phyloP scores from a whole-genome alignment of 371 early-diverging fungal genomes.

The Apophysomyces sp. region DNA sequence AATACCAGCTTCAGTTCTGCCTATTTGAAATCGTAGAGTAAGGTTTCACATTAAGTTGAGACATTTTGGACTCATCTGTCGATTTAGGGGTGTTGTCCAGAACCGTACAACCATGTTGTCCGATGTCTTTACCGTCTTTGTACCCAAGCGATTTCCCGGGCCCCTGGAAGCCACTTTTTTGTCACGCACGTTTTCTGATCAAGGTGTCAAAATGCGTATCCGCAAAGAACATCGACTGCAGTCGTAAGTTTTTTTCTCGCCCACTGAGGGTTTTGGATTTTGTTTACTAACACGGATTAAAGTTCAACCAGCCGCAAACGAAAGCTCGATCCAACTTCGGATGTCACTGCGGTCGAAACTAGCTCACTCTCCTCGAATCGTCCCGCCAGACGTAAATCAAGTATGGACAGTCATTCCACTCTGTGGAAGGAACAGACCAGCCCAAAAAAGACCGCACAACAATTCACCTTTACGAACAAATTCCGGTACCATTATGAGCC shows the following conservation, averaged over 20 bases:
- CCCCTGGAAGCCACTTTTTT: conserved; percentile 65
- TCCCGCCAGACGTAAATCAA: background rate
- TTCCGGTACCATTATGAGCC: background rate
- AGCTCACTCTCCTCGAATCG: background rate
- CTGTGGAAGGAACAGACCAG: background rate
- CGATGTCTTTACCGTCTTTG: conserved; percentile 76
- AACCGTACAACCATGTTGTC: conserved; percentile 47
- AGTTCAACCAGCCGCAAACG: conserved; percentile 14
- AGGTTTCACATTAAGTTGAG: conserved; percentile 6
- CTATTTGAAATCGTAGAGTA: conserved; percentile 86
- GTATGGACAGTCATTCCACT: background rate
- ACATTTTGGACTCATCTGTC: background rate
- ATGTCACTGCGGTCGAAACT: background rate
- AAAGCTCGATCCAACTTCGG: background rate
- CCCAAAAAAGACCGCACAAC: background rate
- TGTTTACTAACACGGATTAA: background rate
- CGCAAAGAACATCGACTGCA: conserved; percentile 37
- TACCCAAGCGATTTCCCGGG: conserved; percentile 91
- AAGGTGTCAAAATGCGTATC: conserved; percentile 49
- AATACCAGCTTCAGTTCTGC: conserved; percentile 82
- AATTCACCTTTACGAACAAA: background rate
- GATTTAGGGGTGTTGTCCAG: conserved; percentile 28
- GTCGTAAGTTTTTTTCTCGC: conserved; percentile 25
- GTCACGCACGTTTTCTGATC: conserved; percentile 47
- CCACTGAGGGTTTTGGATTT: no score